Conservation (phyloP, 2,329 filamentous ascomycete genomes). For the Cryphonectria japonica region DNA sequence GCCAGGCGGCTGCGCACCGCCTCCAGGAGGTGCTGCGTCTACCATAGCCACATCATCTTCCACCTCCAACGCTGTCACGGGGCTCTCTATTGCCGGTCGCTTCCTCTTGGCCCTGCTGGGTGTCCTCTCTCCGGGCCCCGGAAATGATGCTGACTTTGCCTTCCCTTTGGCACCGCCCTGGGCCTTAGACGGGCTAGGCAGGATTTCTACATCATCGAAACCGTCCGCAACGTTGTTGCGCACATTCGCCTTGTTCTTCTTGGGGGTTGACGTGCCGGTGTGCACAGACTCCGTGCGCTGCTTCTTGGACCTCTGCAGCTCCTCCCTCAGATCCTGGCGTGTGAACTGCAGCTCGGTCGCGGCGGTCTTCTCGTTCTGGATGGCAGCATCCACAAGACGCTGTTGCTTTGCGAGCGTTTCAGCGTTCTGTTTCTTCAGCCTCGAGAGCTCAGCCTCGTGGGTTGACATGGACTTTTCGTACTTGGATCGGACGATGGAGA, state of each 20-base stretch:
- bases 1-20: slow-evolving; percentile 5
- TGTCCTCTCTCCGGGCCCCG: slow-evolving; percentile 53
- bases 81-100: slow-evolving; percentile 66
- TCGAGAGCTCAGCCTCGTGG: slow-evolving; percentile 64
- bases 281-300: slow-evolving; percentile 47
- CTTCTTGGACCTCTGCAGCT: slow-evolving; percentile 47
- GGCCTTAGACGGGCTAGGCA: slow-evolving; percentile 57
- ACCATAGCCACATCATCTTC: slow-evolving; percentile 44
- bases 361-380: slow-evolving; percentile 66
- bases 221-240: slow-evolving; percentile 69
- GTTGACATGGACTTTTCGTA: slow-evolving; percentile 64
- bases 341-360: slow-evolving; percentile 74
- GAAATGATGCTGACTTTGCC: slow-evolving; percentile 44
- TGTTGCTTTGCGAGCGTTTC: slow-evolving; percentile 68
- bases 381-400: slow-evolving; percentile 65
- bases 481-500: slow-evolving; percentile 74
- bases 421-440: slow-evolving; percentile 64
- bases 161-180: slow-evolving; percentile 43
- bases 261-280: slow-evolving; percentile 60
- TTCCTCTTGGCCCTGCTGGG: slow-evolving; percentile 75
- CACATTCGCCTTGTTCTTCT: slow-evolving; percentile 57
- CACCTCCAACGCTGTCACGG: slow-evolving; percentile 63
- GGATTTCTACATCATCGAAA: slow-evolving; percentile 70
- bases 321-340: slow-evolving; percentile 71
- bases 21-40: slow-evolving; percentile 10